Percentiles rank a stretch among this genome's conserved stretches.
Conservation (phyloP, 257 asterid genomes). For the Solanum chilense region DNA sequence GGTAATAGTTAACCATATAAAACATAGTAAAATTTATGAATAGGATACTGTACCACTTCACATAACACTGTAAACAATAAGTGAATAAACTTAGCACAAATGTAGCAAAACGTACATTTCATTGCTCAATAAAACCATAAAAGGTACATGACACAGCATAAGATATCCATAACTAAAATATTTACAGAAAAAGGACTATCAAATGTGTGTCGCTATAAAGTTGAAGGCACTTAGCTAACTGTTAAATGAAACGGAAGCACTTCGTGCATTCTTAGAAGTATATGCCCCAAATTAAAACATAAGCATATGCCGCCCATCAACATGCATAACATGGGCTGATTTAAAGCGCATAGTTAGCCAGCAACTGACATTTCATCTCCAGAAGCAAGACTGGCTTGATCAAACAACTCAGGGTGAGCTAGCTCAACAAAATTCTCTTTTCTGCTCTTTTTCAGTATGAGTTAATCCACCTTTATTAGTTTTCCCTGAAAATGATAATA, state of each 20-base stretch:
- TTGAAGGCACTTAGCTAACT: slow-evolving; percentile 7
- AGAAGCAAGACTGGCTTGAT: not conserved
- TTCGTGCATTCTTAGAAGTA: slow-evolving; percentile 9
- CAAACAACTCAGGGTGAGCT: slow-evolving; percentile 1
- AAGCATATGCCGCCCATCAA: slow-evolving; percentile 14
- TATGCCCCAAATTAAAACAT: slow-evolving; percentile 4
- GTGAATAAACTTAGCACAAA: slow-evolving; percentile 3
- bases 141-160: slow-evolving; percentile 10
- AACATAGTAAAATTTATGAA: not conserved
- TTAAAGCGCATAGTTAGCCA: slow-evolving; percentile 3
- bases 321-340: not conserved
- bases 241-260: slow-evolving; percentile 9
- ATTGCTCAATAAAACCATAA: slow-evolving; percentile 3
- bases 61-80: not conserved
- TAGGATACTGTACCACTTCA: not conserved
- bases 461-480: slow-evolving; percentile 9
- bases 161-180: slow-evolving; percentile 20
- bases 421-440: slow-evolving; percentile 8
- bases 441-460: not conserved
- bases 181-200: slow-evolving; percentile 24
- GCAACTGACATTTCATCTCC: not conserved
- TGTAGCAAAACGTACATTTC: slow-evolving; percentile 8
- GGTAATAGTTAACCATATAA: not conserved
- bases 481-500: slow-evolving; percentile 6
- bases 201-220: not conserved